A percentile compares a stretch with the other conserved stretches of the same genome.
phyloP scores from a whole-genome alignment of 2,329 filamentous ascomycete genomes.

The Aspergillus hiratsukae region DNA sequence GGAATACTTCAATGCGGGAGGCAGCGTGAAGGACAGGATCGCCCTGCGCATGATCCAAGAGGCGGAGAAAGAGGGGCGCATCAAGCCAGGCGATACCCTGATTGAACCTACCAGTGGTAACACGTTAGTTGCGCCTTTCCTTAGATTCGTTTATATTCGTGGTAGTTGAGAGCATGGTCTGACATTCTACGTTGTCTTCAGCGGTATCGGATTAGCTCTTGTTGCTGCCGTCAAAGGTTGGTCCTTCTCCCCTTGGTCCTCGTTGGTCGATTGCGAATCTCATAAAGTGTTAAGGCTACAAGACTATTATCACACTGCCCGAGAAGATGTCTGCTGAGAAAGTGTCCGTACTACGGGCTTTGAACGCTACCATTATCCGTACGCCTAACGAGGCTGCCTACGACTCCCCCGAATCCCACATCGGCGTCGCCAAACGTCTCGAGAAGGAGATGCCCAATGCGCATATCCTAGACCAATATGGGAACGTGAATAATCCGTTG shows the following conservation, averaged over 20 bases:
- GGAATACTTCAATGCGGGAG: conserved; percentile 90
- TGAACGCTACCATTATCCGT: conserved; percentile 95
- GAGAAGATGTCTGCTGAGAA: conserved; percentile 99
- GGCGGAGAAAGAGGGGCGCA: conserved; percentile 83
- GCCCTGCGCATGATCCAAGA: conserved; percentile 96
- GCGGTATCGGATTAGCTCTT: conserved; percentile 86
- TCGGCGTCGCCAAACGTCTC: conserved; percentile 83
- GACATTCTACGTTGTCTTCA: conserved; percentile 18
- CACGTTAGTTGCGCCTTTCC: conserved; percentile 50
- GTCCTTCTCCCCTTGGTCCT: not conserved
- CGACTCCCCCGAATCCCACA: conserved; percentile 93
- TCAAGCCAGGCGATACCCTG: conserved; percentile 93
- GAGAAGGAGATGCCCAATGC: conserved; percentile 96
- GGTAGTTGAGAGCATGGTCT: not conserved
- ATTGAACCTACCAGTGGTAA: conserved; percentile 98
- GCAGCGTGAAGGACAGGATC: conserved; percentile 92
- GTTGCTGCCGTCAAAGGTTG: conserved; percentile 83
- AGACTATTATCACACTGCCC: conserved; percentile 95
- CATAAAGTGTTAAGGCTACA: conserved; percentile 58
- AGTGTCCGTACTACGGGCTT: conserved; percentile 85
- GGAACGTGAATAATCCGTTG: conserved; percentile 82
- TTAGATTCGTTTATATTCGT: too few species aligned
- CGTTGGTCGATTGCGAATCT: not conserved
- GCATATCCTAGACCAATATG: conserved; percentile 95
- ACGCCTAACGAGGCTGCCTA: conserved; percentile 94